phyloP scores from a whole-genome alignment of 2,329 filamentous ascomycete genomes.

The Colletotrichum zoysiae region DNA sequence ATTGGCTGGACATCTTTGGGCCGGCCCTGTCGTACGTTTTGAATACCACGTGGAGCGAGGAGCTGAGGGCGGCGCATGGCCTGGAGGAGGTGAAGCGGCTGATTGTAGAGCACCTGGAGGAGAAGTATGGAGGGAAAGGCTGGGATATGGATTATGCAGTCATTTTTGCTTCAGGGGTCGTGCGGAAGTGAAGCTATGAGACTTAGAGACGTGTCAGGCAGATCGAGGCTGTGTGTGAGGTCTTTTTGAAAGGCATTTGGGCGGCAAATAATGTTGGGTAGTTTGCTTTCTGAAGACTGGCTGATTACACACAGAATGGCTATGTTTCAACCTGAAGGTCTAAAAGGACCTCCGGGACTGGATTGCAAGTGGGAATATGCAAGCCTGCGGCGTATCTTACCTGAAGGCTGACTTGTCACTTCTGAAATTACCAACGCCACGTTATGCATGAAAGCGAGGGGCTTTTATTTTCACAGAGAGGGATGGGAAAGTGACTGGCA shows the following conservation, averaged over 20 bases:
- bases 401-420: too few species aligned
- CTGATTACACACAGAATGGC: neutral
- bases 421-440: neutral
- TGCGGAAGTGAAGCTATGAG: neutral
- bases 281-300: neutral
- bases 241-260: neutral
- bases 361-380: neutral
- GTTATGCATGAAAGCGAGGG: neutral
- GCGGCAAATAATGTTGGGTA: neutral
- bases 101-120: neutral
- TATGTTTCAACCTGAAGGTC: neutral
- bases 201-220: neutral
- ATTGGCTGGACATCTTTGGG: conserved; percentile 1
- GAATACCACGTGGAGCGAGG: neutral
- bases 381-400: neutral
- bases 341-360: neutral
- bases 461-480: too few species aligned
- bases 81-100: neutral
- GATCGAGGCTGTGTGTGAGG: too few species aligned
- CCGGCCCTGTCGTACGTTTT: neutral
- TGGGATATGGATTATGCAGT: neutral
- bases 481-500: too few species aligned
- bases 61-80: neutral
- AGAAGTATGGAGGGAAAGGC: neutral
- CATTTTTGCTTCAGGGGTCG: neutral